Conservation (phyloP, 306 rosid genomes). For the Cicer cuneatum region DNA sequence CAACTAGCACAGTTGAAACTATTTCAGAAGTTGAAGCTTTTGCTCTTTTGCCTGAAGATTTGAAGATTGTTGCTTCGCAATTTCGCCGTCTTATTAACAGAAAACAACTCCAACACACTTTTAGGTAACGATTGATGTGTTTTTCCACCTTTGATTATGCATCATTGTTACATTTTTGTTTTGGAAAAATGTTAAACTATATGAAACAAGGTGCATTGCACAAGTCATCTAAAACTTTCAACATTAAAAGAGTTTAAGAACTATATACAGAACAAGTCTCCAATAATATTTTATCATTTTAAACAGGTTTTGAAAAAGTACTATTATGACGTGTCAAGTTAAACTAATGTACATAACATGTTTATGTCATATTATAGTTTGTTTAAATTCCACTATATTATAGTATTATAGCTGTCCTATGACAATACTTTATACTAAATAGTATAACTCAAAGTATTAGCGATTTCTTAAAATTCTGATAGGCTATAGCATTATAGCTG, state of each 20-base stretch:
- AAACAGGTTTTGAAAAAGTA: too few species aligned
- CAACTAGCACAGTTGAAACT: constrained; percentile 75
- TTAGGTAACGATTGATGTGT: constrained; percentile 63
- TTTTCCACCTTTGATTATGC: background rate
- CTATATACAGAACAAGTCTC: too few species aligned
- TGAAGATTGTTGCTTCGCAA: constrained; percentile 75
- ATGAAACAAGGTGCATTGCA: background rate
- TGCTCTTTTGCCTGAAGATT: constrained; percentile 76
- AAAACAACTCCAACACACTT: constrained; percentile 68
- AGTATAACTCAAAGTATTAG: too few species aligned
- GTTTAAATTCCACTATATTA: too few species aligned
- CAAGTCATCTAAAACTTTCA: background rate
- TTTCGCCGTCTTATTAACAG: constrained; percentile 70
- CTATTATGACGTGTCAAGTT: too few species aligned
- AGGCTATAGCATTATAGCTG: too few species aligned
- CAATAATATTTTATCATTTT: too few species aligned
- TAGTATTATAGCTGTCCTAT: too few species aligned
- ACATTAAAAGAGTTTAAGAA: background rate
- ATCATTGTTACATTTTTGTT: background rate
- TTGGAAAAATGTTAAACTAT: background rate
- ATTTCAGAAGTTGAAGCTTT: constrained; percentile 87
- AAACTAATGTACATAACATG: too few species aligned
- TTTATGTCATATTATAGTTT: too few species aligned
- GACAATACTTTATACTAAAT: too few species aligned
- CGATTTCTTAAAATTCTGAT: too few species aligned